A percentile compares a stretch with the other conserved stretches of the same genome.
Conservation (phyloP, 768 basidiomycete species). For the Boletus vermiculosoides region DNA sequence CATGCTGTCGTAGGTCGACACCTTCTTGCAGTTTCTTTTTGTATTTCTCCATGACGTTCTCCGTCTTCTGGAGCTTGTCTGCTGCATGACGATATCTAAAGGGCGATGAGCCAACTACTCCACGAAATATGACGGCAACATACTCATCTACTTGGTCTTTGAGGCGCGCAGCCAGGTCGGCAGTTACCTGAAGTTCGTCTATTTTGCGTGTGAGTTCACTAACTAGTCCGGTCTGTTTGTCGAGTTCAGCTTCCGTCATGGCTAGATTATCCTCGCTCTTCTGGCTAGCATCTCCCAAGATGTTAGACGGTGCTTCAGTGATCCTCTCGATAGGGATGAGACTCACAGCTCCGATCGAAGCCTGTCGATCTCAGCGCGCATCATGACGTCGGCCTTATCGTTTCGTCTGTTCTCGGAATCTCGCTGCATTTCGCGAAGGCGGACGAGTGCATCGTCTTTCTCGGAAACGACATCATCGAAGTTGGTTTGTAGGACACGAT, state of each 20-base stretch:
- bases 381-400: constrained; percentile 73
- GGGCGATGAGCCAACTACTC: neutral
- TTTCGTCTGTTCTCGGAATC: constrained; percentile 60
- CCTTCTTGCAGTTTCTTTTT: constrained; percentile 97
- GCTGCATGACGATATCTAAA: constrained; percentile 85
- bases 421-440: constrained; percentile 57
- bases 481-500: constrained; percentile 68
- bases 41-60: constrained; percentile 98
- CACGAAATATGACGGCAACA: neutral
- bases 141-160: constrained; percentile 97
- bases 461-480: constrained; percentile 77
- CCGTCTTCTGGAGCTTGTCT: constrained; percentile 89
- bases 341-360: constrained; percentile 83
- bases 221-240: constrained; percentile 68
- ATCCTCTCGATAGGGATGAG: neutral
- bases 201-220: constrained; percentile 75
- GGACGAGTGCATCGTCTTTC: constrained; percentile 69
- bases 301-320: constrained; percentile 22
- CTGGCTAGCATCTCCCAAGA: constrained; percentile 55
- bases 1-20: constrained; percentile 81
- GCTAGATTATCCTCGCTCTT: constrained; percentile 93
- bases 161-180: constrained; percentile 73
- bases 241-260: constrained; percentile 77
- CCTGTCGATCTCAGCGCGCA: constrained; percentile 80
- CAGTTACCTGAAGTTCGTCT: constrained; percentile 76